Evolutionary conservation across 2,329 filamentous ascomycete genomes (phyloP).

Genomic region (Fusarium neocosmosporiellum): DNA sequence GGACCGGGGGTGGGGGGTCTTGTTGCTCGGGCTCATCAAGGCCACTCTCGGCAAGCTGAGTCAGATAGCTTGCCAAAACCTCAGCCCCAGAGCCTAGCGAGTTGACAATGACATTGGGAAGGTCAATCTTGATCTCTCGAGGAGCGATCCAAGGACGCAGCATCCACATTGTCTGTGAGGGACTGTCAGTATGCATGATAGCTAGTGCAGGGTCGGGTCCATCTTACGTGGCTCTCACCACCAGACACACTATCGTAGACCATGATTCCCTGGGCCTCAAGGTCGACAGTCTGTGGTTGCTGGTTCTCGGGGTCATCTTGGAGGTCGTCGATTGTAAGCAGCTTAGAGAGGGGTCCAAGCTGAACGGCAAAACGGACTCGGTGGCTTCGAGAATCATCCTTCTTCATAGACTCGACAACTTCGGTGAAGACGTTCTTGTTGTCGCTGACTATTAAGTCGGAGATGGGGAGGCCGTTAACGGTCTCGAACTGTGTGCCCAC

Average conservation of each 20-base stretch:
- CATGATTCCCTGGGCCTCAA: conserved; percentile 98
- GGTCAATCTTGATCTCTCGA: conserved; percentile 94
- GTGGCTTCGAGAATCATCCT: conserved; percentile 92
- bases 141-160: conserved; percentile 89
- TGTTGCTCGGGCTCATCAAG: conserved; percentile 79
- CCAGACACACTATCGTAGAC: conserved; percentile 91
- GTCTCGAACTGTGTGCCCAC: conserved; percentile 81
- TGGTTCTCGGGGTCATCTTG: conserved; percentile 54
- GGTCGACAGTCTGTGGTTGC: conserved; percentile 67
- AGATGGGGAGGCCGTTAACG: conserved; percentile 81
- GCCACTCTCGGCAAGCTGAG: conserved; percentile 85
- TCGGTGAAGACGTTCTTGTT: conserved; percentile 85
- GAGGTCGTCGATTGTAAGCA: conserved; percentile 61
- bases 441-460: conserved; percentile 81
- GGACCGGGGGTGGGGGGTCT: conserved; percentile 85
- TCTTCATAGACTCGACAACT: conserved; percentile 87
- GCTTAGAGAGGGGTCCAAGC: conserved; percentile 75
- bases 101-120: conserved; percentile 89
- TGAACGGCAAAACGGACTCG: conserved; percentile 84
- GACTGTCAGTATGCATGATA: conserved; percentile 42
- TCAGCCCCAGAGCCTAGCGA: conserved; percentile 94
- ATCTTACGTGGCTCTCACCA: conserved; percentile 87
- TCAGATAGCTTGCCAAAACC: conserved; percentile 93
- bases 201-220: not conserved
- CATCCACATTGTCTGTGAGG: conserved; percentile 96